Evolutionary conservation across 2,329 filamentous ascomycete genomes (phyloP).

Genomic region (Mycosphaerella arachidis): DNA sequence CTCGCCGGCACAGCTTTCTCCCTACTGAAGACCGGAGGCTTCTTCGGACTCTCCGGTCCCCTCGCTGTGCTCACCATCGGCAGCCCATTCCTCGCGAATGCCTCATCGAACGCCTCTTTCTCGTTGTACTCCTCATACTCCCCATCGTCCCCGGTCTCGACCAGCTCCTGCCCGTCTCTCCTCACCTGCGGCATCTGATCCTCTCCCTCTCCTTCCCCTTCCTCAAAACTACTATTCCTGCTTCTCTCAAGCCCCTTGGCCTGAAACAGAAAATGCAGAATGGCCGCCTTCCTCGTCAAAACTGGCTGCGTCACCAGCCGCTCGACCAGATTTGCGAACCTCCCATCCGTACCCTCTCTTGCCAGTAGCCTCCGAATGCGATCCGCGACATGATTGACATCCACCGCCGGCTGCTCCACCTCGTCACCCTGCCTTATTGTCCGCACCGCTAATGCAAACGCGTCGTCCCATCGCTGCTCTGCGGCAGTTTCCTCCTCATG

Average conservation of each 20-base stretch:
- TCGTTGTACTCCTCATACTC: slow-evolving; percentile 14
- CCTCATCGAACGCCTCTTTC: slow-evolving; percentile 41
- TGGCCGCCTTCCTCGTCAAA: slow-evolving; percentile 92
- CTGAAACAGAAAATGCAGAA: slow-evolving; percentile 83
- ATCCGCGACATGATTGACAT: slow-evolving; percentile 88
- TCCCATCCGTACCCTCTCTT: slow-evolving; percentile 62
- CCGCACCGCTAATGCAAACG: slow-evolving; percentile 48
- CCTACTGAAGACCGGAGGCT: slow-evolving; percentile 12
- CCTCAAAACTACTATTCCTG: slow-evolving; percentile 6
- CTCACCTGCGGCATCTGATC: slow-evolving; percentile 6
- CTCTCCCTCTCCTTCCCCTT: slow-evolving; percentile 5
- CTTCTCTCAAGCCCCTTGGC: slow-evolving; percentile 56
- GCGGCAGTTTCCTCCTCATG: slow-evolving; percentile 63
- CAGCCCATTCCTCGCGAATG: slow-evolving; percentile 45
- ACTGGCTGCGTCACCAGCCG: slow-evolving; percentile 86
- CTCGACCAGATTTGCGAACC: slow-evolving; percentile 87
- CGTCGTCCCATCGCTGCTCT: slow-evolving; percentile 64
- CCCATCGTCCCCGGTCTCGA: slow-evolving; percentile 16
- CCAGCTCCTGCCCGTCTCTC: slow-evolving; percentile 3
- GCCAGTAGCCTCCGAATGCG: slow-evolving; percentile 86
- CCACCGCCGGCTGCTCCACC: slow-evolving; percentile 54
- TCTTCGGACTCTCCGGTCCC: slow-evolving; percentile 22
- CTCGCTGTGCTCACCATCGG: slow-evolving; percentile 33
- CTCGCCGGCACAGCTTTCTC: slow-evolving; percentile 21
- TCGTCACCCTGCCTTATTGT: slow-evolving; percentile 40